Evolutionary conservation across 2,329 filamentous ascomycete species (phyloP).

Genomic region (Cladophialophora bantiana): DNA sequence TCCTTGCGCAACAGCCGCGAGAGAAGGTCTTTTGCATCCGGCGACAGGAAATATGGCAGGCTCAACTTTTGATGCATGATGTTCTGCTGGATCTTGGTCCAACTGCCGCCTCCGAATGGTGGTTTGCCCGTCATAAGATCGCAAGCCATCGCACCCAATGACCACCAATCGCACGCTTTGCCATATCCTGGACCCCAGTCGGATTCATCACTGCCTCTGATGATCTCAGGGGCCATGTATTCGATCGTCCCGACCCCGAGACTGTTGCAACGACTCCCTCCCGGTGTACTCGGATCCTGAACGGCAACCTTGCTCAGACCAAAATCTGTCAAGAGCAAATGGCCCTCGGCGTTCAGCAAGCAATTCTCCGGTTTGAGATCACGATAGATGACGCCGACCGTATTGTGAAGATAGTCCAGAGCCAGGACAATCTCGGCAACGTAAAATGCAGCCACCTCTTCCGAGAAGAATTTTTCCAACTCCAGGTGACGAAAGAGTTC

Average conservation of each 20-base stretch:
- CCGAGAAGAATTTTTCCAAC: constrained; percentile 93
- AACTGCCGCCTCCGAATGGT: constrained; percentile 88
- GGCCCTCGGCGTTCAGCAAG: constrained; percentile 86
- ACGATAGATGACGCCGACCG: constrained; percentile 92
- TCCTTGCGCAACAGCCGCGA: constrained; percentile 91
- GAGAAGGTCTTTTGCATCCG: constrained; percentile 92
- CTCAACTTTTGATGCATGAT: constrained; percentile 91
- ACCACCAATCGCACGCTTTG: constrained; percentile 98
- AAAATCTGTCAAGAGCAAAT: constrained; percentile 94
- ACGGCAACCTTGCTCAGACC: constrained; percentile 93
- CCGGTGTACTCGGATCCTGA: constrained; percentile 63
- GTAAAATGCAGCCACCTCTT: constrained; percentile 90
- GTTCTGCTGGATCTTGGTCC: constrained; percentile 93
- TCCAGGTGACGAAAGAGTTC: constrained; percentile 96
- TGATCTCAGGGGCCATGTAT: constrained; percentile 98
- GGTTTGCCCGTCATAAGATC: constrained; percentile 92
- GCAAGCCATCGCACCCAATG: constrained; percentile 87
- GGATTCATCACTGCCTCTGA: constrained; percentile 72
- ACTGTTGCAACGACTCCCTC: constrained; percentile 77
- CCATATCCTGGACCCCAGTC: constrained; percentile 66
- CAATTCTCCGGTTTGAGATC: constrained; percentile 98
- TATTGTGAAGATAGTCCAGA: constrained; percentile 88
- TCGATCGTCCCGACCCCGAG: constrained; percentile 88
- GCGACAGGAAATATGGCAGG: constrained; percentile 87
- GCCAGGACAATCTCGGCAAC: constrained; percentile 98